Evolutionary conservation across 2,329 filamentous ascomycete genomes (phyloP), one percentile per base, ranked within the genome.

Genomic region (Colletotrichum sp.): DNA sequence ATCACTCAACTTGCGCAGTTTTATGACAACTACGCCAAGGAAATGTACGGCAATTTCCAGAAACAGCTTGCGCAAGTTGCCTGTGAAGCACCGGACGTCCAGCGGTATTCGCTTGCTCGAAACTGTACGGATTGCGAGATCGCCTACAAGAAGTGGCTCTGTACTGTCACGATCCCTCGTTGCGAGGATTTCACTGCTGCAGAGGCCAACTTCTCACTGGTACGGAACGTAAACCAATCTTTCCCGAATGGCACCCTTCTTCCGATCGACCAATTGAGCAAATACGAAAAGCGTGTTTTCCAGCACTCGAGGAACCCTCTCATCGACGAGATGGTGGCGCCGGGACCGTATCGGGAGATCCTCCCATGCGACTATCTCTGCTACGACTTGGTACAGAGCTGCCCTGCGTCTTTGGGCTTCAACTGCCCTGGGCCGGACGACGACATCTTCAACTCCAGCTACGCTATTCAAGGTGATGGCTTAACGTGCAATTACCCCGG

Each of bases 61-160:
- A 95, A 95, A 79, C 95, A 93, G 15, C 88, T 99, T 52, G 92
- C 94, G 78, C 96, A 98, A 82, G 91, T 98, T 28, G 92, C 95
- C 16, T 99, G 97, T 88, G 93, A 98, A 80, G 93, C 95, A 4
- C 90, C 91, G 0, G 86, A 90, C 3, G 93, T 93, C 39, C 92
- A 94, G 16, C 91, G 91, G 78, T 99, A 98, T 86, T 98, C 96
- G 2, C 91, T 98, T 16, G 94, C 92, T 3, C 91, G 93, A 57
- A 91, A 85, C 79, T 99, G 97, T 87, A 84, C 87, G 59, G 91
- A 98, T 83, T 99, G 97, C 85, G 91, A 88, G 19, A 81, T 83
- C 1, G 95, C 95, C 11, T 99, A 99, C 89, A 98, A 98, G 84
- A 89, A 93, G 81, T 99, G 97, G 97, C 92, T 99, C 25, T 99